phyloP scores from a whole-genome alignment of 225 moss, liverwort and hornwort species.

The Asterella californica region DNA sequence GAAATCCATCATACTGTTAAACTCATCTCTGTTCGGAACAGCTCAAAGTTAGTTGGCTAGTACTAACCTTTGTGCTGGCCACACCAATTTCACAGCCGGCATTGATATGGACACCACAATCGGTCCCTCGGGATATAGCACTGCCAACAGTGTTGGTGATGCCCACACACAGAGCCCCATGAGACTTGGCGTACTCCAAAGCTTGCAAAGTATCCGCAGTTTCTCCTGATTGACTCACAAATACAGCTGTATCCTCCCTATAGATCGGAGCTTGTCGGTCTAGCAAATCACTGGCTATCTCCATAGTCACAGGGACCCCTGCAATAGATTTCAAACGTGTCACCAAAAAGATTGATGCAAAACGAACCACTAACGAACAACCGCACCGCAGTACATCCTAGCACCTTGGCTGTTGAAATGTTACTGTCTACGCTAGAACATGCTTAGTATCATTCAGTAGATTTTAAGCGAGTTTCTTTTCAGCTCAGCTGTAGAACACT shows the following conservation, averaged over 20 bases:
- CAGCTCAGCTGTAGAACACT: not conserved
- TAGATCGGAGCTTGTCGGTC: slow-evolving; percentile 94
- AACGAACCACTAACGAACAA: not conserved
- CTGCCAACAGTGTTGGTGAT: slow-evolving; percentile 99
- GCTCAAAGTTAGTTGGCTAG: not conserved
- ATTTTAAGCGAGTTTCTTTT: not conserved
- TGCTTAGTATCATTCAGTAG: not conserved
- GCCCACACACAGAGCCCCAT: slow-evolving; percentile 96
- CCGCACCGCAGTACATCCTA: not conserved
- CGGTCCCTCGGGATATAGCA: slow-evolving; percentile 94
- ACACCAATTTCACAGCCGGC: slow-evolving; percentile 99
- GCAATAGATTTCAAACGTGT: slow-evolving; percentile 12
- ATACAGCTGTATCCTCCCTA: slow-evolving; percentile 94
- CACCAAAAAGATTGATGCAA: not conserved
- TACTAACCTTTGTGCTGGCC: slow-evolving; percentile 88
- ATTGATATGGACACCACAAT: slow-evolving; percentile 97
- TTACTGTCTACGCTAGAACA: not conserved
- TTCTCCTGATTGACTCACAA: slow-evolving; percentile 99
- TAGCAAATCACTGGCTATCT: slow-evolving; percentile 92
- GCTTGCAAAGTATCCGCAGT: slow-evolving; percentile 97
- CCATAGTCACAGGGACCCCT: slow-evolving; percentile 99
- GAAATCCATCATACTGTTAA: not conserved
- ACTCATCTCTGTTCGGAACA: not conserved
- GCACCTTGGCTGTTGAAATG: too few relatives aligned
- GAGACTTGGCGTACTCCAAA: slow-evolving; percentile 78